Evolutionary conservation across 305 asterid species (phyloP), one percentile per base, ranked within the genome.

Genomic region (Fraxinus paxiana): DNA sequence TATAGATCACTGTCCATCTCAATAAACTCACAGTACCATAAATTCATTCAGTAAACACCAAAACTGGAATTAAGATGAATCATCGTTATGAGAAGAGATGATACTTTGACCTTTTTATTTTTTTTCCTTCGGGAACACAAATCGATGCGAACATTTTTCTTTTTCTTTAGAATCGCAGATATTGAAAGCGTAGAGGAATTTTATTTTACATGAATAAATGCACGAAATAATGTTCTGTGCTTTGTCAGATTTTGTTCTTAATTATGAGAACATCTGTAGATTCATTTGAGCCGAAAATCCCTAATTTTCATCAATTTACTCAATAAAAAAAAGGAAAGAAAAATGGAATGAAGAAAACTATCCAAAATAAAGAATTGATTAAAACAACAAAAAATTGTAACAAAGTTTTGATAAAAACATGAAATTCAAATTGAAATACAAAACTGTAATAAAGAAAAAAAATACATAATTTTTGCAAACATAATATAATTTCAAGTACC

Each of bases 1-100:
- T 75, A 83, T 61, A 91, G 89, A 91, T 87, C 91, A 83, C 81
- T 88, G 90, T 87, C 92, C 88, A 81, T 86, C 90, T 93, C 91
- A 81, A 90, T 72, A 87, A 85, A 89, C 85, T 85, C 81, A 84
- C 73, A 48, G 77, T 33, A 65, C 51, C 71, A 77, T 51, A 82
- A 88, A 78, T 82, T 35, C 87, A 67, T 82, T 71, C 43, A 37
- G 43, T 38, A 67, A 77, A 75, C 73, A 84, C 56, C 78, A 81
- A 33, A 46, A 71, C 69, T 54, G 63, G 74, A 77, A 80, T 24
- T 61, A 75, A 83, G 13, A 12, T 43, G 54, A 43, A 43, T 13
- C 54, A 12, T 69, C 86, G 30, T 77, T 77, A 70, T 26, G 63
- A 56, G 87, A 74, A 78, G 30, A 43, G 54, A 43, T 76, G 43